These are phyloP conservation scores for Debaryomyces singareniensis DNA, from an alignment of 1,139 yeast species.

Conservation along the genomic window DNA sequence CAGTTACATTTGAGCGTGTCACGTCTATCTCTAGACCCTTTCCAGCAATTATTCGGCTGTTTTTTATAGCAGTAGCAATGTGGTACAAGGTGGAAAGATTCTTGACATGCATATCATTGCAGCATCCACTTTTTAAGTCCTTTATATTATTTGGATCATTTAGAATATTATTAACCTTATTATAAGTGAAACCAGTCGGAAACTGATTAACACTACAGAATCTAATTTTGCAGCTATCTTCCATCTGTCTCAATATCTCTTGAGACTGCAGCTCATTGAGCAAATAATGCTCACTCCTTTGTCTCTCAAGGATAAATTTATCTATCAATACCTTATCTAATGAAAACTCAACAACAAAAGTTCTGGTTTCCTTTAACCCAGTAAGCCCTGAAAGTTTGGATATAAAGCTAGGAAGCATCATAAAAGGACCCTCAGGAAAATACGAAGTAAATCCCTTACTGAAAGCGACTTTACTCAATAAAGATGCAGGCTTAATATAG, in stretches of 20 bases:
- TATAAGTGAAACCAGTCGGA: conserved; percentile 34
- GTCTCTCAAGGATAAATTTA: conserved; percentile 13
- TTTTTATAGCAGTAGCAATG: conserved; percentile 21
- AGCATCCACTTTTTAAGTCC: conserved; percentile 5
- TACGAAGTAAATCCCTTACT: conserved; percentile 65
- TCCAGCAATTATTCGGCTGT: conserved; percentile 17
- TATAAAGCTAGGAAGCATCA: conserved; percentile 65
- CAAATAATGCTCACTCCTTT: conserved; percentile 10
- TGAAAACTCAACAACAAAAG: conserved; percentile 25
- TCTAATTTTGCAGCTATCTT: conserved; percentile 12
- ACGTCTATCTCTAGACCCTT: conserved; percentile 11
- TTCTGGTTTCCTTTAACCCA: conserved; percentile 34
- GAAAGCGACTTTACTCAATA: conserved; percentile 53
- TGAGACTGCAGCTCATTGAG: conserved; percentile 13
- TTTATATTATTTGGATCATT: conserved; percentile 9
- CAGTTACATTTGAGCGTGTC: conserved; percentile 11
- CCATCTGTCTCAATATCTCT: conserved; percentile 10
- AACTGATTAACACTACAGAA: conserved; percentile 20
- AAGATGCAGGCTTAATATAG: conserved; percentile 41
- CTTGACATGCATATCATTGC: conserved; percentile 13
- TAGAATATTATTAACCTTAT: conserved; percentile 26
- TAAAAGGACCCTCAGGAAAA: conserved; percentile 56
- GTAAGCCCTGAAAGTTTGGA: conserved; percentile 58
- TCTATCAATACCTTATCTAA: conserved; percentile 21
- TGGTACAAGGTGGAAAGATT: conserved; percentile 24